Conservation (phyloP, 176 grass and related monocot genomes). For the Aegilops longissima region DNA sequence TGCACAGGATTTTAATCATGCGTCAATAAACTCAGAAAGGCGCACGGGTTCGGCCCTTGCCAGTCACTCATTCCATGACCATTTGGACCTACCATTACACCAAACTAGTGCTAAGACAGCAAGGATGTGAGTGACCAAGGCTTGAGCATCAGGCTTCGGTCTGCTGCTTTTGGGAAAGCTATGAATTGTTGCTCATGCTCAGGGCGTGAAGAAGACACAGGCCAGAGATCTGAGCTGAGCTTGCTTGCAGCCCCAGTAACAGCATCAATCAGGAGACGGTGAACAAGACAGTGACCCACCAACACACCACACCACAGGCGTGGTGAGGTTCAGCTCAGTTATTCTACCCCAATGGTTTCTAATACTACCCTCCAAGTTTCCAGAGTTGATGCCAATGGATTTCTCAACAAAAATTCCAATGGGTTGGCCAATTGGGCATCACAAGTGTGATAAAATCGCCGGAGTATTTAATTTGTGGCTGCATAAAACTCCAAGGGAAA, state of each 20-base stretch:
- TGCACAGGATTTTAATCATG: neutral
- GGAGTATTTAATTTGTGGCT: neutral
- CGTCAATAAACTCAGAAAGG: neutral
- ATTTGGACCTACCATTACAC: neutral
- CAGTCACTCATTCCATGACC: neutral
- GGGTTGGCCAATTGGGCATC: neutral
- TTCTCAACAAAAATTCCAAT: neutral
- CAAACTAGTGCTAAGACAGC: neutral
- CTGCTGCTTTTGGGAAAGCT: conserved; percentile 2
- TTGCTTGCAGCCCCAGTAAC: conserved; percentile 47
- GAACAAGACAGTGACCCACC: conserved; percentile 26
- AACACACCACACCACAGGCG: conserved; percentile 12
- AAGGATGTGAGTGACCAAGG: conserved; percentile 10
- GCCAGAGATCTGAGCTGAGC: conserved; percentile 9
- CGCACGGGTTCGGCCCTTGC: neutral
- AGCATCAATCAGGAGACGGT: conserved; percentile 38
- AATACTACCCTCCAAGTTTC: neutral
- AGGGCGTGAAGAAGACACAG: neutral
- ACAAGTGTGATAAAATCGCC: neutral
- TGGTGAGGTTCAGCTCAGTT: neutral
- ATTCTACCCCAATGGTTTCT: neutral
- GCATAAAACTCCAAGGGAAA: neutral
- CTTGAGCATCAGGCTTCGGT: conserved; percentile 11
- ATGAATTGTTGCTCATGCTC: conserved; percentile 19
- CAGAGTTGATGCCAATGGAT: neutral